Base-by-base conservation (phyloP, 2,329 filamentous ascomycete genomes). In the Pseudonectria foliicola region DNA sequence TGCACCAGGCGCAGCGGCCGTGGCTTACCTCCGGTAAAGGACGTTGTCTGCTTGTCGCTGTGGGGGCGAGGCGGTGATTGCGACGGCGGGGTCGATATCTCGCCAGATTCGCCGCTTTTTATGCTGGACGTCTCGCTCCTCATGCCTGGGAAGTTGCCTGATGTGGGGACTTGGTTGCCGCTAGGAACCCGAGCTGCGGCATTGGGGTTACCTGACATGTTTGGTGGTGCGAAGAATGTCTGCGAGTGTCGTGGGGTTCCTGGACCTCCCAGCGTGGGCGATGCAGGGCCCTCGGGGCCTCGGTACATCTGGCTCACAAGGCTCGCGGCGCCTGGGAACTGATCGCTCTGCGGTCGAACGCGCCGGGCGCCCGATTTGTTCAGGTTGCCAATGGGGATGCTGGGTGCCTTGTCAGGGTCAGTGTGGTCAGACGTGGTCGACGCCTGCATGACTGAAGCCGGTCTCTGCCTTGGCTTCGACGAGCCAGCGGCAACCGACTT, bases 291-390 rank as follows among this genome's bases (percentile, higher is more conserved):
- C 14, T 82, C 74, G 8, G 79, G 75, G 11, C 82, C 82, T 53
- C 81, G 82, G 65, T 93, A 93, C 84, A 95, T 94, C 60, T 89
- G 88, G 50, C 85, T 86, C 31, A 95, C 82, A 21, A 94, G 75
- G 40, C 73, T 77, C 7, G 85, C 83, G 13, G 79, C 80, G 29
- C 64, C 64, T 1, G 72, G 73, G 52, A 66, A 75, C 57, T 82
- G 77, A 49, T 82, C 77, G 50, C 75, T 80, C 63, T 75, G 75
- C 36, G 78, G 78, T 26, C 77, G 66, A 33, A 57, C 56, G 39
- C 69, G 70, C 42, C 74, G 70, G 34, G 69, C 68, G 59, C 71
- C 77, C 15, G 67, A 69, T 43, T 69, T 75, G 43, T 61, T 71
- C 43, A 70, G 67, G 54, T 56, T 74, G 59, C 65, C 71, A 46